Percentiles rank a stretch among this genome's conserved stretches.
Evolutionary conservation across 2,329 filamentous ascomycete species (phyloP).

Genomic region (Pseudonectria buxi): DNA sequence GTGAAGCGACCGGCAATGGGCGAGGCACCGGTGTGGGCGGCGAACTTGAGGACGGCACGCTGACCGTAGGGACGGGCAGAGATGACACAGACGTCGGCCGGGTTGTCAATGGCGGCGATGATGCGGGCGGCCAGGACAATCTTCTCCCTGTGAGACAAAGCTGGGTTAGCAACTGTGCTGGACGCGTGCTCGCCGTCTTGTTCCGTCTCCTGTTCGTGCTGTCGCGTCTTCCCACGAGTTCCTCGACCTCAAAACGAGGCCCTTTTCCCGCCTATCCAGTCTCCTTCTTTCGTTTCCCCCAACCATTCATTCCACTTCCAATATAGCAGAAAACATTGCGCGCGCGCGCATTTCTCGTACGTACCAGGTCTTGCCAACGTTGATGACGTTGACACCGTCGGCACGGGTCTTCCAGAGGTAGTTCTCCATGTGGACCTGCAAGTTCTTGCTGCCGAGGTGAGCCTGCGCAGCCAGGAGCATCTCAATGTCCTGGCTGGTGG

Average conservation of each 20-base stretch:
- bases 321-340: neutral
- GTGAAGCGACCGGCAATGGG: conserved; percentile 99
- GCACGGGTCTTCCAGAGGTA: conserved; percentile 99
- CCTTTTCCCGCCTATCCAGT: no score
- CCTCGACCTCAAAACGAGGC: no score
- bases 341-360: conserved; percentile 25
- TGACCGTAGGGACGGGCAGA: conserved; percentile 99
- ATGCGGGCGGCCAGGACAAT: conserved; percentile 98
- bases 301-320: conserved; percentile 1
- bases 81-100: conserved; percentile 98
- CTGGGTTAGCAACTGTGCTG: conserved; percentile 8
- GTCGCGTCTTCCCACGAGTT: conserved; percentile 7
- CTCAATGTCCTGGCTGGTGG: conserved; percentile 97
- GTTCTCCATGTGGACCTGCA: conserved; percentile 98
- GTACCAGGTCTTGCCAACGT: conserved; percentile 99
- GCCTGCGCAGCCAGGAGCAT: conserved; percentile 95
- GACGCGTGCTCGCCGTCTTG: no score
- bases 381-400: conserved; percentile 97
- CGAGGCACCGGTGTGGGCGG: conserved; percentile 93
- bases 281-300: no score
- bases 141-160: conserved; percentile 71
- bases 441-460: conserved; percentile 98
- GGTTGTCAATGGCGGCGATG: conserved; percentile 99
- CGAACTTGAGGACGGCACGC: conserved; percentile 99
- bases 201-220: conserved; percentile 13